phyloP scores from a whole-genome alignment of 495 filamentous ascomycete species.

The Penicillium fimorum region DNA sequence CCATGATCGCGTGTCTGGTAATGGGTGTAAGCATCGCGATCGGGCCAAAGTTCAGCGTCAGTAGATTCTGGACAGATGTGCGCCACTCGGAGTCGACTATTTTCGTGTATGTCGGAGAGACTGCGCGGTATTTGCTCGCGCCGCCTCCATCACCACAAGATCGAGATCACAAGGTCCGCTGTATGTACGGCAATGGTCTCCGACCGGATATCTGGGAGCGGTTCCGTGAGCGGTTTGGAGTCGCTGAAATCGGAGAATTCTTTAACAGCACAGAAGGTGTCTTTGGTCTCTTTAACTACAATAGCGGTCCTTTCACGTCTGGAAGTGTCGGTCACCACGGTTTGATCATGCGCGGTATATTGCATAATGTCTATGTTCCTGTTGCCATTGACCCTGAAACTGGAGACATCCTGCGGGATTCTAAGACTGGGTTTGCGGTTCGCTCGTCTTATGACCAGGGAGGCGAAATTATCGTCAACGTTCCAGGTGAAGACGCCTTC shows the following conservation, averaged over 20 bases:
- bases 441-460: constrained; percentile 63
- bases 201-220: constrained; percentile 73
- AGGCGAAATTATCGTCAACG: constrained; percentile 72
- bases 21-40: constrained; percentile 63
- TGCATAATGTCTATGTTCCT: constrained; percentile 57
- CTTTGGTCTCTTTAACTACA: constrained; percentile 57
- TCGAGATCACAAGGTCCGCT: constrained; percentile 60
- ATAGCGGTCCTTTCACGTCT: constrained; percentile 57
- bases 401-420: constrained; percentile 60
- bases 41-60: constrained; percentile 66
- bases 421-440: constrained; percentile 63
- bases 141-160: constrained; percentile 63
- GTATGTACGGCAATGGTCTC: constrained; percentile 76
- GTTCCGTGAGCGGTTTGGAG: constrained; percentile 63
- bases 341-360: constrained; percentile 47
- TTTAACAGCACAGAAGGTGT: constrained; percentile 67
- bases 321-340: constrained; percentile 74
- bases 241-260: constrained; percentile 60
- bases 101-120: constrained; percentile 84
- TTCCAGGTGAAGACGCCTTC: constrained; percentile 59
- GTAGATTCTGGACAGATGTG: constrained; percentile 73
- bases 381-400: constrained; percentile 68
- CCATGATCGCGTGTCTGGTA: constrained; percentile 52
- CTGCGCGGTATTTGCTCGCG: constrained; percentile 71
- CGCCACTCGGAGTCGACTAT: constrained; percentile 64